Evolutionary conservation across 1,284 basidiomycete species (phyloP).

Genomic region (Spongispora temasekensis): DNA sequence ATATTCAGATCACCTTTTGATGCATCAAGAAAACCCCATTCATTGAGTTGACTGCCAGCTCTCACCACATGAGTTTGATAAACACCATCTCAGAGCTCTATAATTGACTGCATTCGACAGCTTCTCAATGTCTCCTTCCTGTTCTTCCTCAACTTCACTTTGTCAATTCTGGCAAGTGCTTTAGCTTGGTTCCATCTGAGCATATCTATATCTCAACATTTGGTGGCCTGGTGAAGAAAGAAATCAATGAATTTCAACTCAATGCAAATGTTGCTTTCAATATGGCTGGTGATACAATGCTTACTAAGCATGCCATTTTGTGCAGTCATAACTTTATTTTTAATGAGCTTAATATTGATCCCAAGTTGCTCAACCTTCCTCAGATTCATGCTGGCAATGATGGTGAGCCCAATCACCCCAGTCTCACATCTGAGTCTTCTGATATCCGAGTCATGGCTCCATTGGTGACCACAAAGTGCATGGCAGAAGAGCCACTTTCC

Average conservation of each 20-base stretch:
- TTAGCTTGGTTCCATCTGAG: not conserved
- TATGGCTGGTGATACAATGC: not conserved
- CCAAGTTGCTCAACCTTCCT: not conserved
- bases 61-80: not conserved
- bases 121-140: not conserved
- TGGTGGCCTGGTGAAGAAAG: not conserved
- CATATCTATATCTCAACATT: not conserved
- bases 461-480: not conserved
- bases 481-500: no score
- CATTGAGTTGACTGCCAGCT: not conserved
- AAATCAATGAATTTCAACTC: not conserved
- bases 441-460: not conserved
- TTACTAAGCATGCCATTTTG: not conserved
- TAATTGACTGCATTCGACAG: not conserved
- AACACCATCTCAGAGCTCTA: not conserved
- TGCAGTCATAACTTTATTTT: not conserved
- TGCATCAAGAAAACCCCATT: not conserved
- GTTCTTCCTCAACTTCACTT: not conserved
- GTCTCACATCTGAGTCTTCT: no score
- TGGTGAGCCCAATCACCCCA: no score
- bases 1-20: not conserved
- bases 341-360: not conserved
- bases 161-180: not conserved
- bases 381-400: not conserved
- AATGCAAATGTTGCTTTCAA: not conserved